Evolutionary conservation across 345 rosid genomes (phyloP).

Genomic region (Mallotus nudiflorus): DNA sequence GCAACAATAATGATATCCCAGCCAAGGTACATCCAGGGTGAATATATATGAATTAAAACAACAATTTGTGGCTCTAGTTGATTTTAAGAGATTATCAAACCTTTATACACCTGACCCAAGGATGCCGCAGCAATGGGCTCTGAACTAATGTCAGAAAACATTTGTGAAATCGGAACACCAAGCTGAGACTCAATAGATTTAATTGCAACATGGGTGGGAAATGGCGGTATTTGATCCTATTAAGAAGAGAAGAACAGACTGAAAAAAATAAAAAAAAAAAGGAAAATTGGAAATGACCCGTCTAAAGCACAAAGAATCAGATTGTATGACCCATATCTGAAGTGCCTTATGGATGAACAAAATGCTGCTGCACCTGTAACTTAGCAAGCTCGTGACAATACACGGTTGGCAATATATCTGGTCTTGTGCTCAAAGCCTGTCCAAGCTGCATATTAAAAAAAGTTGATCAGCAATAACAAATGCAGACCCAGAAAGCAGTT

Average conservation of each 20-base stretch:
- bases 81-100: constrained; percentile 43
- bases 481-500: neutral
- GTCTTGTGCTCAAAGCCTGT: constrained; percentile 95
- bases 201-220: constrained; percentile 70
- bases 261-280: constrained; percentile 13
- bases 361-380: constrained; percentile 58
- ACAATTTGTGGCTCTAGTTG: neutral
- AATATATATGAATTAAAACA: neutral
- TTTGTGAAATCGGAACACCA: constrained; percentile 63
- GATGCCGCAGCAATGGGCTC: constrained; percentile 96
- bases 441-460: constrained; percentile 63
- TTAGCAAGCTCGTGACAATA: constrained; percentile 95
- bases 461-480: constrained; percentile 4
- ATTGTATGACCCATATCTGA: neutral
- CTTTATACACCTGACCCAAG: constrained; percentile 97
- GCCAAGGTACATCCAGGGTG: neutral
- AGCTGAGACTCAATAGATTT: constrained; percentile 80
- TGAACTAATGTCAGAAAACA: constrained; percentile 85
- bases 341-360: constrained; percentile 12
- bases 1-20: neutral
- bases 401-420: constrained; percentile 78
- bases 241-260: constrained; percentile 22
- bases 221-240: constrained; percentile 96
- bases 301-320: neutral
- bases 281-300: neutral